Evolutionary conservation across 805 yeast species (phyloP).

Genomic region (Saturnispora ahearnii): DNA sequence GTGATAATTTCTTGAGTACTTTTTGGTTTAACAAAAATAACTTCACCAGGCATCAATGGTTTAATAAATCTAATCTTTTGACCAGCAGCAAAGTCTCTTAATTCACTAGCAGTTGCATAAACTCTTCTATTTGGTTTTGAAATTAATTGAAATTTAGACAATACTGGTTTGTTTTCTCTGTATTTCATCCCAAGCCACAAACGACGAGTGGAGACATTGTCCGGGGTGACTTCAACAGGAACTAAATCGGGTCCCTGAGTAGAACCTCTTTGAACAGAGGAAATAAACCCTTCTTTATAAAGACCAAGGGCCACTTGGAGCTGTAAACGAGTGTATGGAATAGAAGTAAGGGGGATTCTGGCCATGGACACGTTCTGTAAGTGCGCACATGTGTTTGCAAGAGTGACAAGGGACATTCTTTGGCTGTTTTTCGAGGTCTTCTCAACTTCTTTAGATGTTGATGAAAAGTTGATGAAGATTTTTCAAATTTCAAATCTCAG

Average conservation of each 20-base stretch:
- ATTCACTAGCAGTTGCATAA: constrained; percentile 49
- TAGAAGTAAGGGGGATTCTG: constrained; percentile 59
- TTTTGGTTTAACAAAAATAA: constrained; percentile 50
- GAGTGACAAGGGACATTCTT: constrained; percentile 72
- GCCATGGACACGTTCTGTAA: constrained; percentile 80
- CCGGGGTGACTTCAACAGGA: constrained; percentile 74
- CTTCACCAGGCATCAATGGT: constrained; percentile 86
- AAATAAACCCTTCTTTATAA: constrained; percentile 83
- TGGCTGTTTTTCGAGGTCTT: neutral
- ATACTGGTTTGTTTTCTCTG: constrained; percentile 68
- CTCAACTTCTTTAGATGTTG: neutral
- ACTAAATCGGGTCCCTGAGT: constrained; percentile 71
- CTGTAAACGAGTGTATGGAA: constrained; percentile 78
- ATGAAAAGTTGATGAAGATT: neutral
- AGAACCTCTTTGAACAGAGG: constrained; percentile 79
- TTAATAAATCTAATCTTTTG: constrained; percentile 61
- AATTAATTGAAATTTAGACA: constrained; percentile 60
- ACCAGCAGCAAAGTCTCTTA: constrained; percentile 70
- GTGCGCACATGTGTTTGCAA: constrained; percentile 82
- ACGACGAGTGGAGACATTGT: constrained; percentile 75
- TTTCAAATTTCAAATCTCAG: neutral
- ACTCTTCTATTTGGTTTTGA: constrained; percentile 82
- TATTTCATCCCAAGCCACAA: constrained; percentile 91
- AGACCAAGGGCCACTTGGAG: constrained; percentile 75
- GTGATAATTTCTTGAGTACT: constrained; percentile 50